Base-by-base conservation (phyloP, 2,329 filamentous ascomycete genomes). In the Metarhizium rileyi region DNA sequence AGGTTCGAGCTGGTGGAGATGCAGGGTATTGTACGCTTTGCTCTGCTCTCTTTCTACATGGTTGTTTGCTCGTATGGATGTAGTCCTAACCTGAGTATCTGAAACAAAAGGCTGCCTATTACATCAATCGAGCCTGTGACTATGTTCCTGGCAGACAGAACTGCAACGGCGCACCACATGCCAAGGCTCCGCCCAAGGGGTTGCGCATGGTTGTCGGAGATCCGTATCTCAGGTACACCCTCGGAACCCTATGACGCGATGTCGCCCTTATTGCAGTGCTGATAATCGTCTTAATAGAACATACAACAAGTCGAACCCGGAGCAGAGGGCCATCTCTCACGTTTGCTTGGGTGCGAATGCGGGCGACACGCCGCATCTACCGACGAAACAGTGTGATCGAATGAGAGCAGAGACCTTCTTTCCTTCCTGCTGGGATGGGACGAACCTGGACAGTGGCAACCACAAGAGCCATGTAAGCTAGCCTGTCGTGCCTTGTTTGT, bases 191-290 rank as follows among this genome's bases (percentile, higher is more conserved):
- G 57, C 83, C 81, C 1, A 62, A 71, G 18, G 78, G 74, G 47
- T 81, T 86, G 57, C 78, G 80, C 47, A 86, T 87, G 80, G 48
- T 86, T 28, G 78, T 81, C 5, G 83, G 83, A 30, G 71, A 81
- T 56, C 69, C 76, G 51, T 69, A 71, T 54, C 75, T 80, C 53
- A 51, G 55, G 56, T 60, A 46, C 26, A 50, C 5, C 5, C 18
- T 22, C 18, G 18, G 33, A 16, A 6, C 18, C 30, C 8, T 10
- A 5, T 33, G 42, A 16, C 44, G 43, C 46, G 23, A 20, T 10
- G 27, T 28, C 27, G 27, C 27, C 27, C 27, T 10, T n/a, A 5
- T 14, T 16, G 9, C 20, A 14, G 16, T 4, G 22, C 20, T 42
- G 38, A 42, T 14, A 20, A 22, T 0, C 6, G 3, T 3, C 8